Conservation (phyloP, 495 filamentous ascomycete species). For the Cudoniella acicularis region DNA sequence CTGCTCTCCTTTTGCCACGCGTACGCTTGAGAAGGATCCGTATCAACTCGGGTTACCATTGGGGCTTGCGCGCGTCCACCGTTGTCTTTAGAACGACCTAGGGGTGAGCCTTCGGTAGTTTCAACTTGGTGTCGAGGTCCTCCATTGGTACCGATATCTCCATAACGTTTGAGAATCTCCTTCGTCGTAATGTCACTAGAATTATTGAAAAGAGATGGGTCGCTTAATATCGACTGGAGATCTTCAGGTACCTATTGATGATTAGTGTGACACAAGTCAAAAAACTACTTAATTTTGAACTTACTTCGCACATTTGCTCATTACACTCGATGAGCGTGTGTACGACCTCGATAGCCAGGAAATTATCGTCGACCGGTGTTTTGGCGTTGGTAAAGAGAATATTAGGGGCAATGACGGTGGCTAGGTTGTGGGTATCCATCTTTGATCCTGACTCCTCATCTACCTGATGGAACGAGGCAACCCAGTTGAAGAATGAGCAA, state of each 20-base stretch:
- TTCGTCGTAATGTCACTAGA: conserved; percentile 89
- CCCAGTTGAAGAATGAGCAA: conserved; percentile 97
- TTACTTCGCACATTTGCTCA: conserved; percentile 93
- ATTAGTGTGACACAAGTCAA: conserved; percentile 23
- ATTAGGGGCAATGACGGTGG: conserved; percentile 97
- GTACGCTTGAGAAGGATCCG: conserved; percentile 65
- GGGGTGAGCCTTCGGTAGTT: conserved; percentile 43
- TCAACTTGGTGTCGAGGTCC: conserved; percentile 55
- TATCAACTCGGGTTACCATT: conserved; percentile 65
- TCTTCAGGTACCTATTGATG: conserved; percentile 80
- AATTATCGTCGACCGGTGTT: conserved; percentile 70
- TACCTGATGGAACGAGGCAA: conserved; percentile 91
- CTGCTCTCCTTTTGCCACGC: conserved; percentile 79
- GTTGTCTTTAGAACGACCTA: conserved; percentile 46
- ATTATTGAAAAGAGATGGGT: conserved; percentile 74
- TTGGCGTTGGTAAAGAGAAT: conserved; percentile 75
- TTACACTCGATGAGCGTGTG: conserved; percentile 87
- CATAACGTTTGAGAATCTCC: conserved; percentile 89
- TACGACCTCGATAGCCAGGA: conserved; percentile 88
- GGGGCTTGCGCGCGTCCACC: conserved; percentile 34
- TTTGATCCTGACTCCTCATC: conserved; percentile 91
- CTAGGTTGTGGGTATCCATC: conserved; percentile 98
- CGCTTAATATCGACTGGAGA: conserved; percentile 77
- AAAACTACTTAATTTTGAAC: conserved; percentile 29
- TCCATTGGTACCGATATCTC: conserved; percentile 62